Percentiles rank a stretch among this genome's conserved stretches.
Evolutionary conservation across 148 eudicot genomes (phyloP).

Genomic region (Spergularia bocconei): DNA sequence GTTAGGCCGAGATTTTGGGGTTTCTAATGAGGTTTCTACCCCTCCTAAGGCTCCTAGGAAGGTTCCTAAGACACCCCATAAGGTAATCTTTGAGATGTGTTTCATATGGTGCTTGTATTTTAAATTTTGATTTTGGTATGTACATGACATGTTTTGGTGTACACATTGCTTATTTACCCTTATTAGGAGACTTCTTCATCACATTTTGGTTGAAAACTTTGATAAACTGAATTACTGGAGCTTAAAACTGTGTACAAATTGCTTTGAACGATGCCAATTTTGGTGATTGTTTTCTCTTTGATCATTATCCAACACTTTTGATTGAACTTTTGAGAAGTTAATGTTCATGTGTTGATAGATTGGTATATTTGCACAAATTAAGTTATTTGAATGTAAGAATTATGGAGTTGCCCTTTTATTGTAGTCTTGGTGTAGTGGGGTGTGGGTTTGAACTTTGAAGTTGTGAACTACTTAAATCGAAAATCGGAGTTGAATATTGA

Average conservation of each 20-base stretch:
- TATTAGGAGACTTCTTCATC: background rate
- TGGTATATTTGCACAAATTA: background rate
- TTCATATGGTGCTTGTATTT: background rate
- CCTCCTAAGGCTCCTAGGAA: conserved; percentile 88
- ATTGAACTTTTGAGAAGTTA: background rate
- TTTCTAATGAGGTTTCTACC: conserved; percentile 42
- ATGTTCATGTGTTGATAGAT: too few species aligned
- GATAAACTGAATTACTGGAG: too few species aligned
- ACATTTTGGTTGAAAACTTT: background rate
- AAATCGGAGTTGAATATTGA: too few species aligned
- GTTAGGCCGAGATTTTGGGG: conserved; percentile 45
- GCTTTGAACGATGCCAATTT: too few species aligned
- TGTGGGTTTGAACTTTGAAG: too few species aligned
- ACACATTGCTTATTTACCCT: background rate
- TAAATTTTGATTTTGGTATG: background rate
- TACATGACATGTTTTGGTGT: background rate
- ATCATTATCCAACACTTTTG: too few species aligned
- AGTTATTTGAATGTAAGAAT: too few species aligned
- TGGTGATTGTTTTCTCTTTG: too few species aligned
- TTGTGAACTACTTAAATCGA: too few species aligned
- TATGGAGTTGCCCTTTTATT: too few species aligned
- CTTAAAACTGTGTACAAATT: too few species aligned
- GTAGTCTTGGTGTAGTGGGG: too few species aligned
- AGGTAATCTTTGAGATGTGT: conserved; percentile 40
- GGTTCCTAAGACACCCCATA: conserved; percentile 94